Evolutionary conservation across 78 protist species (phyloP), one percentile per base, ranked within the genome.

Genomic region (Dictyostelium firmibasis): DNA sequence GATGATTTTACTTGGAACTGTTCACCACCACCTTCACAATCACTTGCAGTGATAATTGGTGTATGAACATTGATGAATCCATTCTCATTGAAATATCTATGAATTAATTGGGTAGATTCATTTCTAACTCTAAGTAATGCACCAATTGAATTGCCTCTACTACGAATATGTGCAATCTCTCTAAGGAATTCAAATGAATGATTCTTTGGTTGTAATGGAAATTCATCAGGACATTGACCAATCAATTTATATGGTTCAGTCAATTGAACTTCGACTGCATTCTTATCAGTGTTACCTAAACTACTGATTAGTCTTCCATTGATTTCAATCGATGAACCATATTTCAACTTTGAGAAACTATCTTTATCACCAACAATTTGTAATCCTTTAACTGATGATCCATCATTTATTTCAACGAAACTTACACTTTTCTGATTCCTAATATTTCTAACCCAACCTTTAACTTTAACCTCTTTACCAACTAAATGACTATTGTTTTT

Each of bases 21-120:
- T 82, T 98, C 98, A 9, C 98, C 99, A 44, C 98, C 99, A 69
- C 99, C 99, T 76, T 98, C 99, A 93, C 98, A 97, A 84, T 97
- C 98, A 25, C 86, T 47, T 0, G 97, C 95, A 7, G 99, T 98
- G 53, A 98, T 64, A 76, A 98, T 25, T 29, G 99, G 99, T 25
- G 98, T 97, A 38, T 96, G 98, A 4, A 98, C 97, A 67, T 87
- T 38, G 10, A 91, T 33, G 92, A 95, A 97, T 4, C 94, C 97
- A 38, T 69, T 53, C 4, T 95, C 76, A 13, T 94, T 85, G 88
- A 87, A 94, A 35, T 87, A 98, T 44, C 43, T 94, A 96, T 57
- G 98, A 86, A 85, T 96, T 91, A 60, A 85, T 86, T 67, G 83
- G 5, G 85, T 81, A 0, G 91, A 96, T 79, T 62, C 84, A 84